Evolutionary conservation across 2,329 filamentous ascomycete genomes (phyloP), one percentile per base, ranked within the genome.

Genomic region (Thielaviopsis musarum): DNA sequence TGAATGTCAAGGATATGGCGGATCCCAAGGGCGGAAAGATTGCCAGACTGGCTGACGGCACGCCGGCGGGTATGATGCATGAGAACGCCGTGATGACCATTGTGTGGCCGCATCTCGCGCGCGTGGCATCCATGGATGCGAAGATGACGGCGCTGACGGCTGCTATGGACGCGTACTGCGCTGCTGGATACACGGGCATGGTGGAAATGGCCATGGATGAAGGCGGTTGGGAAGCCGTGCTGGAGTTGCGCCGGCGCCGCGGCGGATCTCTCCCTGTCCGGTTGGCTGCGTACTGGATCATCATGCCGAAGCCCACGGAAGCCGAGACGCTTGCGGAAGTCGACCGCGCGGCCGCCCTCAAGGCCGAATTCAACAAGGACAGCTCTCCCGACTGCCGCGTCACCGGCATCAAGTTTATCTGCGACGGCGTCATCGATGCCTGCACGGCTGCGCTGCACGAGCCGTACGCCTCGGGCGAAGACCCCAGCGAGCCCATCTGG

Each of bases 161-260:
- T 0, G 79, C 77, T 0, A 72, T 81, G 24, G 65, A 70, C 2
- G 72, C 75, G 0, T 81, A 80, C 64, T 75, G 75, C 62, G 67
- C 71, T 0, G 75, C 72, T 1, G 79, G 79, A 1, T 80, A 78
- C 64, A 81, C 78, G 0, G 77, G 78, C 1, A 71, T 78, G 48
- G 70, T 80, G 7, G 79, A 82, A 57, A 81, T 82, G 79, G 79
- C 79, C 52, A 81, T 81, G 79, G 79, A 82, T 61, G 77, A 81
- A 48, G 74, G 72, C 24, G 73, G 74, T 0, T 82, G 79, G 78
- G 74, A 75, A 34, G 71, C 73, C 1, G 70, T 81, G 1, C 64
- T 76, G 0, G 72, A 72, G n/a, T 66, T 80, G 15, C 72, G 70
- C 30, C 68, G 71, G 17, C 68, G 70, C 3, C 62, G 71, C 1